Percentiles rank a stretch among this genome's conserved stretches.
These are phyloP conservation scores for Fusarium cicatricum DNA, from an alignment of 2,329 filamentous ascomycete species.

Conservation along the genomic window DNA sequence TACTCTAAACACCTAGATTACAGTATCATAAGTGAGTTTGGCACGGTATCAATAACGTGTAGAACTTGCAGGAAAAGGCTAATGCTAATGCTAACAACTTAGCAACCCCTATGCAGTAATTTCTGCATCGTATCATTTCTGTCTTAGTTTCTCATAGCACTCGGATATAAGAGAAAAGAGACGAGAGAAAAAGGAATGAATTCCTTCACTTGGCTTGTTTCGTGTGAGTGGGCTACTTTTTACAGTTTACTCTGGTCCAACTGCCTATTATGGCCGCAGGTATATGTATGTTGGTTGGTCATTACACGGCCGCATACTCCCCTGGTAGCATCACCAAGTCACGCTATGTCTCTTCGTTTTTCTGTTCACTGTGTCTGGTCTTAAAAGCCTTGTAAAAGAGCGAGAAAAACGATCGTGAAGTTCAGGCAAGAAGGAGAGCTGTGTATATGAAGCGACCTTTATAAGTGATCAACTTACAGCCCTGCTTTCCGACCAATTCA, in stretches of 20 bases:
- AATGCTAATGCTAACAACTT: too few species aligned
- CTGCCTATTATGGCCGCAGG: neutral
- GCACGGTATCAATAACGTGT: too few species aligned
- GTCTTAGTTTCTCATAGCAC: too few species aligned
- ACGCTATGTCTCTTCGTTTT: neutral
- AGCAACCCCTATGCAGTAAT: too few species aligned
- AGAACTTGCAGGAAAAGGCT: too few species aligned
- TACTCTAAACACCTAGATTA: too few species aligned
- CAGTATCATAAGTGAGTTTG: too few species aligned
- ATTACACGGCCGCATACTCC: neutral
- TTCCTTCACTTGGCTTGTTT: neutral
- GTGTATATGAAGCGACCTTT: neutral
- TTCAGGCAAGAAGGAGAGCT: neutral
- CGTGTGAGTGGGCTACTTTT: neutral
- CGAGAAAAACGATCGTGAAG: neutral
- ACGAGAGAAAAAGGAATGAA: too few species aligned
- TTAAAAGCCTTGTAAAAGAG: rapidly evolving
- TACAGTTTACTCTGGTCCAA: neutral
- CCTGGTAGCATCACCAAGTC: neutral
- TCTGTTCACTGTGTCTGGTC: neutral
- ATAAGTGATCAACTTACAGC: neutral
- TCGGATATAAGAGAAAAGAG: too few species aligned
- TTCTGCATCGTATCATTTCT: too few species aligned
- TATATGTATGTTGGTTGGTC: slow-evolving; percentile 17
- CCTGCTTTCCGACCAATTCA: too few species aligned